Evolutionary conservation across 2,329 filamentous ascomycete genomes (phyloP), one percentile per base, ranked within the genome.

Genomic region (Fusarium sp.): DNA sequence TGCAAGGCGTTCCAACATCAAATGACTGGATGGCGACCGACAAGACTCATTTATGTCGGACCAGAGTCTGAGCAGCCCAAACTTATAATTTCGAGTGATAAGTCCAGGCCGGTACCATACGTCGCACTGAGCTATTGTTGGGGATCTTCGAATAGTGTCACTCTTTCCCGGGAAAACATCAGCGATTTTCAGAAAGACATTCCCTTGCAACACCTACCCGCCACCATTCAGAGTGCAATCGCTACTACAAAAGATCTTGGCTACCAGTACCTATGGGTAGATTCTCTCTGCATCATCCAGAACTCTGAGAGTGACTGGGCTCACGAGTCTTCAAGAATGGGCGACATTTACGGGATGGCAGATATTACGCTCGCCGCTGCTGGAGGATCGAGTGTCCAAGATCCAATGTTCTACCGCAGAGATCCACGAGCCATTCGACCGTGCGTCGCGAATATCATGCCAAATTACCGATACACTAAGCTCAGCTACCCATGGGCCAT

Each of bases 401-500:
- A 51, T 11, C n/a, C 57, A 1, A 51, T 61, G 4, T 37, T n/a
- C 22, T 42, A 16, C 9, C 55, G 55, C 12, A 9, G 58, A 2
- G 58, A 61, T 14, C 58, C 58, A 2, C 55, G 58, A 1, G 20
- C 55, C 0, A 12, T 61, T 4, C 29, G 58, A 12, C 58, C 58
- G n/a, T 61, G 58, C 2, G 27, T 61, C 6, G 1, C 55, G 16
- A 60, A 60, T 2, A 51, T 60, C 4, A 16, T 25, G 3, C 29
- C 20, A 7, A 32, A 29, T 4, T 10, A 10, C 2, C 4, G 5
- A 0, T 60, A 61, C 11, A 34, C 18, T 4, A 9, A 45, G 1
- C 14, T 60, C 7, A 61, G 34, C 3, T 61, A 61, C 4, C 58
- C 58, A 8, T 61, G 58, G 58, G 58, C 58, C 20, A 34, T 61